These are phyloP conservation scores for Hymenoscyphus occultus DNA, from an alignment of 2,329 filamentous ascomycete species.

Conservation along the genomic window DNA sequence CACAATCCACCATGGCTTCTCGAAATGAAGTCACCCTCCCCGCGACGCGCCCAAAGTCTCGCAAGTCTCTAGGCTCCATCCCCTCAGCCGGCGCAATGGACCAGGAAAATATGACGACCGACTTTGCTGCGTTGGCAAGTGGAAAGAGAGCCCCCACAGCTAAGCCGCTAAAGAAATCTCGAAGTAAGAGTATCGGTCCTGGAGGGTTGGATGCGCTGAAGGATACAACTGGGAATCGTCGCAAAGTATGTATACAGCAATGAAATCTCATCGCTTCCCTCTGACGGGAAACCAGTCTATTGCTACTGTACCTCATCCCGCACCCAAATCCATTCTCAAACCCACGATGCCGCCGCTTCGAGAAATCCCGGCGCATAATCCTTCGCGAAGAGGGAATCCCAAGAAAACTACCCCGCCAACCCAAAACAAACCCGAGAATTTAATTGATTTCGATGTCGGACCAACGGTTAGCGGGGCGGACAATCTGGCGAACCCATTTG, in stretches of 20 bases:
- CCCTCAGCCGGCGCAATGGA: constrained; percentile 54
- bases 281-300: constrained; percentile 31
- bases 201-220: constrained; percentile 83
- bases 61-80: constrained; percentile 70
- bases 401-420: constrained; percentile 32
- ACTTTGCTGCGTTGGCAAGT: constrained; percentile 49
- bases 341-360: constrained; percentile 66
- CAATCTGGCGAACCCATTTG: constrained; percentile 47
- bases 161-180: constrained; percentile 58
- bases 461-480: constrained; percentile 37
- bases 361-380: constrained; percentile 58
- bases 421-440: constrained; percentile 22
- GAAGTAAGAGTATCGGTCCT: constrained; percentile 94
- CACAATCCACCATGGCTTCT: constrained; percentile 38
- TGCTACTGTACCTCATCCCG: constrained; percentile 39
- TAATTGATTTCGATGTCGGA: constrained; percentile 33
- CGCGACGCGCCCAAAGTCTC: constrained; percentile 50
- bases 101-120: constrained; percentile 76
- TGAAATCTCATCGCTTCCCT: constrained; percentile 30
- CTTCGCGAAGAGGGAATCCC: constrained; percentile 30
- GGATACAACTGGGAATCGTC: constrained; percentile 70
- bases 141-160: constrained; percentile 30
- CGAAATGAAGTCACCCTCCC: constrained; percentile 50
- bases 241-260: constrained; percentile 59
- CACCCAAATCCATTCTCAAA: constrained; percentile 73